Evolutionary conservation across 2,329 filamentous ascomycete genomes (phyloP).

Genomic region (Ilyonectria destructans): DNA sequence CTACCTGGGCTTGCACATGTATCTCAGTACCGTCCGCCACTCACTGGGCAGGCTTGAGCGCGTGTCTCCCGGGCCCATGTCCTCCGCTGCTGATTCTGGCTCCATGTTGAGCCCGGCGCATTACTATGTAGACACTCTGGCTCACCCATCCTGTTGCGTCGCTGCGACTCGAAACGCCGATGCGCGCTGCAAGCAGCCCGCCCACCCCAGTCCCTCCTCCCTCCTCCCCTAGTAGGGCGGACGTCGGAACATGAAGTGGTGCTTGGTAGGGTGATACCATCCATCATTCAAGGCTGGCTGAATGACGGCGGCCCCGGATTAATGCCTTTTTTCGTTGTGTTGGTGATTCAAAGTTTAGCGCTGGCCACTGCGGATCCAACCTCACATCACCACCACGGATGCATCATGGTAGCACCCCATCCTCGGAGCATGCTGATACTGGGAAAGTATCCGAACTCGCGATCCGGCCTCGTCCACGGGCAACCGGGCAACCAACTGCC

Average conservation of each 20-base stretch:
- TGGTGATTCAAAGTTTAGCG: constrained; percentile 46
- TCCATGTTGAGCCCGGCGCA: constrained; percentile 27
- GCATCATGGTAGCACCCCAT: constrained; percentile 37
- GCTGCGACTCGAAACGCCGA: constrained; percentile 35
- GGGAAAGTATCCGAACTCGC: constrained; percentile 37
- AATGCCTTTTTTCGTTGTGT: constrained; percentile 23
- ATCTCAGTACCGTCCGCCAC: constrained; percentile 29
- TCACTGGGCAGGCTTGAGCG: constrained; percentile 26
- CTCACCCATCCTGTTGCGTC: background rate
- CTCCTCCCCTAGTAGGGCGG: constrained; percentile 14
- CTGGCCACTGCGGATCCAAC: constrained; percentile 39
- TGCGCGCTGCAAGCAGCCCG: constrained; percentile 20
- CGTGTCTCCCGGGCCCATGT: constrained; percentile 33
- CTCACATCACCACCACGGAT: constrained; percentile 41
- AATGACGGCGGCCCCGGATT: constrained; percentile 26
- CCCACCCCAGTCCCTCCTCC: constrained; percentile 17
- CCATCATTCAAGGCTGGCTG: constrained; percentile 35
- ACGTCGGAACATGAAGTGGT: constrained; percentile 34
- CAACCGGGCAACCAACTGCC: constrained; percentile 39
- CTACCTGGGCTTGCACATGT: constrained; percentile 23
- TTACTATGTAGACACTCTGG: constrained; percentile 20
- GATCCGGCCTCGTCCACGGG: constrained; percentile 27
- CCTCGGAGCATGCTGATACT: constrained; percentile 39
- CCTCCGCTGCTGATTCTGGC: constrained; percentile 25
- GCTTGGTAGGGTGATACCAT: constrained; percentile 29